Evolutionary conservation across 2,329 filamentous ascomycete genomes (phyloP).

Genomic region (Nothomitra cinnamomea): DNA sequence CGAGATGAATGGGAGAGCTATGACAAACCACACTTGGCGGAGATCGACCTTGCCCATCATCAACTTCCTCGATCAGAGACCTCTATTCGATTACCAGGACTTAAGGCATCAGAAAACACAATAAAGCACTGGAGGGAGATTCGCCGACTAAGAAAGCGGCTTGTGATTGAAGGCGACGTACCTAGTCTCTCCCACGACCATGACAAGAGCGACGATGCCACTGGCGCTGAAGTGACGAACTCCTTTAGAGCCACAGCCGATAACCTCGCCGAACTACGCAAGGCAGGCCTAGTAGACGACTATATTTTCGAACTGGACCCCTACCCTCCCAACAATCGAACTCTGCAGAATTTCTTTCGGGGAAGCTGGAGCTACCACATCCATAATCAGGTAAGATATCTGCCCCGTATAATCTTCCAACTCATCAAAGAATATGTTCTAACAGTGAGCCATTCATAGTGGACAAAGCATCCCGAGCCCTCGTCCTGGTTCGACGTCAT

Average conservation of each 20-base stretch:
- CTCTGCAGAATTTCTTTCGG: conserved; percentile 37
- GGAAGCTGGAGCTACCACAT: conserved; percentile 41
- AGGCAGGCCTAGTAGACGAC: conserved; percentile 15
- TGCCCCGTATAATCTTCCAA: neutral
- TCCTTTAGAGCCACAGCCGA: conserved; percentile 24
- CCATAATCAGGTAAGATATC: conserved; percentile 32
- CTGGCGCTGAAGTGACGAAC: conserved; percentile 12
- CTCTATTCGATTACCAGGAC: conserved; percentile 5
- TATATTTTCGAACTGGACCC: conserved; percentile 33
- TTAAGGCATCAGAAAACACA: neutral
- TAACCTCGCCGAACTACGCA: conserved; percentile 20
- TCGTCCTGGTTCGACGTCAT: conserved; percentile 37
- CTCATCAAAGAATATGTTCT: neutral
- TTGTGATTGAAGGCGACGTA: neutral
- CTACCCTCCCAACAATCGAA: conserved; percentile 38
- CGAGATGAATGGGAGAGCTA: conserved; percentile 37
- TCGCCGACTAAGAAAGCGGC: neutral
- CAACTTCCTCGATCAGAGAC: conserved; percentile 14
- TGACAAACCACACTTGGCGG: conserved; percentile 26
- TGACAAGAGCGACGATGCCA: neutral
- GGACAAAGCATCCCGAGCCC: conserved; percentile 37
- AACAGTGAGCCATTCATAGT: conserved; percentile 19
- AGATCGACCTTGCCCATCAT: neutral
- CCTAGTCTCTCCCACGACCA: neutral
- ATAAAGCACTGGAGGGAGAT: neutral